Evolutionary conservation across 768 basidiomycete genomes (phyloP).

Genomic region (Suillus hirtellus): DNA sequence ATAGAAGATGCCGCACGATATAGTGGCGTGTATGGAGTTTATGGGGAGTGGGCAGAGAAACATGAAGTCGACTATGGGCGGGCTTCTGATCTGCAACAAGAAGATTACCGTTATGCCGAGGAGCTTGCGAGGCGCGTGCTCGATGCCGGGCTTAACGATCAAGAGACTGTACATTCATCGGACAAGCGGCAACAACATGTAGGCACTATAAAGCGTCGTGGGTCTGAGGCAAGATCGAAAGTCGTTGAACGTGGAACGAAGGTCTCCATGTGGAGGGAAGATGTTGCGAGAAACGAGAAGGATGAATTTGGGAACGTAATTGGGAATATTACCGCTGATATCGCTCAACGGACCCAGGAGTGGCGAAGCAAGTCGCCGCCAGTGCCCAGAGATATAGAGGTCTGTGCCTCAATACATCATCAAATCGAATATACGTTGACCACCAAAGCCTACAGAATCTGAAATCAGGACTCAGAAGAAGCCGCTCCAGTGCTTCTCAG

Average conservation of each 20-base stretch:
- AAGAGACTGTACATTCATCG: slow-evolving; percentile 15
- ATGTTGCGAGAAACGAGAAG: slow-evolving; percentile 42
- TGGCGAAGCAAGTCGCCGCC: slow-evolving; percentile 8
- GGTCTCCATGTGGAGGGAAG: slow-evolving; percentile 58
- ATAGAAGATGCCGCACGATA: slow-evolving; percentile 17
- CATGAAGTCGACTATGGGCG: slow-evolving; percentile 29
- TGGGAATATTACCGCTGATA: slow-evolving; percentile 15
- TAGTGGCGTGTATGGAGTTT: slow-evolving; percentile 33
- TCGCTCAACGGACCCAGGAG: slow-evolving; percentile 18
- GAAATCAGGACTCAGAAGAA: slow-evolving; percentile 22
- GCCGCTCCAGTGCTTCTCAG: slow-evolving; percentile 23
- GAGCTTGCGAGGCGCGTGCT: slow-evolving; percentile 39
- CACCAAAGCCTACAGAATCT: slow-evolving; percentile 1
- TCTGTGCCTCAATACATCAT: slow-evolving; percentile 12
- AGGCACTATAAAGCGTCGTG: slow-evolving; percentile 18
- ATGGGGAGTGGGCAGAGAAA: slow-evolving; percentile 34
- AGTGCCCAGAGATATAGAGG: slow-evolving; percentile 24
- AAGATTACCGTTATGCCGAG: slow-evolving; percentile 21
- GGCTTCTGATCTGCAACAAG: slow-evolving; percentile 24
- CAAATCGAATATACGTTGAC: background rate
- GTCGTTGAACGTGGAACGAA: slow-evolving; percentile 30
- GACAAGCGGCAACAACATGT: slow-evolving; percentile 19
- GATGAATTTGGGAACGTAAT: slow-evolving; percentile 26
- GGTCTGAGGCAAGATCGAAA: slow-evolving; percentile 14
- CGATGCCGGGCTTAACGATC: slow-evolving; percentile 31